Evolutionary conservation across 192 early-diverging fungal genomes (phyloP), one percentile per base, ranked within the genome.

Genomic region (Rhizophagus sp.): DNA sequence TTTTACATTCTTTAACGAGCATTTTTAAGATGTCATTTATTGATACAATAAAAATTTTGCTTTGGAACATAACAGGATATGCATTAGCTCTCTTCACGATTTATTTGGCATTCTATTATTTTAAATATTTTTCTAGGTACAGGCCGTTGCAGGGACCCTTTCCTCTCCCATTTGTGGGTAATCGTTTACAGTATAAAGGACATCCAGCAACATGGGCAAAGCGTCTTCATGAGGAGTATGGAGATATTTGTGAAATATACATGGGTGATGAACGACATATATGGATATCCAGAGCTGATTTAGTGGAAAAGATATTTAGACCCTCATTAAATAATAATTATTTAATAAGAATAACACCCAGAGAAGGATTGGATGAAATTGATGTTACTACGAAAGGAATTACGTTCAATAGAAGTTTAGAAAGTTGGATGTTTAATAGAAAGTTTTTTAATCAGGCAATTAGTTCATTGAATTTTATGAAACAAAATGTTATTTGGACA

Each of bases 181-280:
- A 50, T 67, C 17, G 7, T 11, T 41, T 68, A 27, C 65, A 68
- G 13, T 76, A 76, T 36, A 24, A 7, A 3, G 63, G 76, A 8
- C 22, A 78, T 36, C 39, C 52, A 1, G 76, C 66, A 17, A 52
- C 10, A 52, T 68, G 62, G 62, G 63, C 50, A 34, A 36, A 22
- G 17, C 36, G 39, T 30, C n/a, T 71, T 15, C 50, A 41, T 9
- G 30, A 49, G 36, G 61, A 71, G 19, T 79, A 79, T 71, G 78
- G 78, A 19, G 78, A 79, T n/a, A 71, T 79, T 13, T 79, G 67
- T 34, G 78, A 79, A 41, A 22, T 79, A 22, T 79, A 79, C 34
- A 71, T 79, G 78, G 78, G 67, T 6, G n/a, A 12, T 3, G 78
- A 79, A 62, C 49, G 78, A 62, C 52, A 71, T 3, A 41, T 79